Conservation (phyloP, 345 rosid species). For the Xanthoceras sorbifolium region DNA sequence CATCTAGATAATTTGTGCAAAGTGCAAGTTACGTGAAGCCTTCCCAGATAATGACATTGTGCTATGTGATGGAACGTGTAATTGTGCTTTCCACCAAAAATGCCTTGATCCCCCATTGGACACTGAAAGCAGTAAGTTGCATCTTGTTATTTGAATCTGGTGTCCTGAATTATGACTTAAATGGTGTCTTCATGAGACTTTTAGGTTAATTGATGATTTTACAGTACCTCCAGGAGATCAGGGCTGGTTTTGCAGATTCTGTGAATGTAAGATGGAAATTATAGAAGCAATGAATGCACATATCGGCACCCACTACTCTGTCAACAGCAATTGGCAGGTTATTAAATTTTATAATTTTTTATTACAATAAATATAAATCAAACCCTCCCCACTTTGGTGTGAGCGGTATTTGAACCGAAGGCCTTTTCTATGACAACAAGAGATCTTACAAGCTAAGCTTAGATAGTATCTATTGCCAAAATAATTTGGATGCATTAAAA, state of each 20-base stretch:
- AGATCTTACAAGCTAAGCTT: neutral
- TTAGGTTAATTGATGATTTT: slow-evolving; percentile 28
- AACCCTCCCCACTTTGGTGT: neutral
- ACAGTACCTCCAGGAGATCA: slow-evolving; percentile 97
- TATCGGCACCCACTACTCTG: slow-evolving; percentile 72
- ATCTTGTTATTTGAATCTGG: slow-evolving; percentile 11
- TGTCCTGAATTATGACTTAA: slow-evolving; percentile 7
- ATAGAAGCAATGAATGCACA: slow-evolving; percentile 93
- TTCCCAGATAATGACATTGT: slow-evolving; percentile 85
- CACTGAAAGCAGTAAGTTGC: slow-evolving; percentile 72
- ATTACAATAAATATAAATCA: neutral
- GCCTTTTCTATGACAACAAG: neutral
- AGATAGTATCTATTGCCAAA: neutral
- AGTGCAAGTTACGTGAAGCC: slow-evolving; percentile 86
- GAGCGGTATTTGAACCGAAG: neutral
- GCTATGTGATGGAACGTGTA: slow-evolving; percentile 97
- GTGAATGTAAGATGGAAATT: slow-evolving; percentile 90
- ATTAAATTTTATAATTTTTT: neutral
- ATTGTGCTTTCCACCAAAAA: slow-evolving; percentile 89
- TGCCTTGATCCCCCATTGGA: slow-evolving; percentile 93
- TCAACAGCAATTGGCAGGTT: slow-evolving; percentile 85
- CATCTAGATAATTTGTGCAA: slow-evolving; percentile 87
- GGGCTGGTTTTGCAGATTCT: slow-evolving; percentile 94
- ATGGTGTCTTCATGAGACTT: slow-evolving; percentile 26
- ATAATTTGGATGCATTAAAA: slow-evolving; percentile 16